Conservation (phyloP, 106 monocot genomes). For the Dendrobium nobile region DNA sequence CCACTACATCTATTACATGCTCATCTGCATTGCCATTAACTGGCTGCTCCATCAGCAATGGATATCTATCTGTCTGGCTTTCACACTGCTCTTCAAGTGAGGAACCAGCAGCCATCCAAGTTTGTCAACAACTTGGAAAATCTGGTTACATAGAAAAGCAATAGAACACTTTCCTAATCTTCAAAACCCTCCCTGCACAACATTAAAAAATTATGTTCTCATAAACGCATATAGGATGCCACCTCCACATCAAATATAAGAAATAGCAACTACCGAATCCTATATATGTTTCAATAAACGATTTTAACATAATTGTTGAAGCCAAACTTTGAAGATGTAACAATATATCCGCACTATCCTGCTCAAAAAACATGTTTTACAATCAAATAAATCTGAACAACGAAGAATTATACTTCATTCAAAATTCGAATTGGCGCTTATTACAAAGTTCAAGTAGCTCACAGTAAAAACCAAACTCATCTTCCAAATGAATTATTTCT, state of each 20-base stretch:
- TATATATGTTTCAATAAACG: not conserved
- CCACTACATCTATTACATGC: constrained; percentile 28
- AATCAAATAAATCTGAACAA: not conserved
- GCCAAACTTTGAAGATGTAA: not conserved
- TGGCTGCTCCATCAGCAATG: constrained; percentile 27
- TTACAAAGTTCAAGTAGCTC: not conserved
- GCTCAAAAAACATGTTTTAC: not conserved
- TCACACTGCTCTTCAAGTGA: constrained; percentile 9
- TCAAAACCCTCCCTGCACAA: constrained; percentile 2
- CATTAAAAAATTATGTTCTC: not conserved
- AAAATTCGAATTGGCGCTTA: not conserved
- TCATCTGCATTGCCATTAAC: constrained; percentile 13
- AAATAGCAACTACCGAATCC: not conserved
- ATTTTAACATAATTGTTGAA: not conserved
- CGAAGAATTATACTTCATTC: not conserved
- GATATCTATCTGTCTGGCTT: constrained; percentile 12
- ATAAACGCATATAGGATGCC: not conserved
- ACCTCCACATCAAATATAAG: not conserved
- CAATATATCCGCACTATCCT: not conserved
- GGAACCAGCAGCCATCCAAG: constrained; percentile 17
- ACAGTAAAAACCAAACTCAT: not conserved
- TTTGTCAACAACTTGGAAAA: not conserved
- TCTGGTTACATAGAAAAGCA: constrained; percentile 20
- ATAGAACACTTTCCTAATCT: not conserved
- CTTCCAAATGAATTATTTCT: not conserved